Evolutionary conservation across 2,329 filamentous ascomycete species (phyloP).

Genomic region (Fusarium globosum): DNA sequence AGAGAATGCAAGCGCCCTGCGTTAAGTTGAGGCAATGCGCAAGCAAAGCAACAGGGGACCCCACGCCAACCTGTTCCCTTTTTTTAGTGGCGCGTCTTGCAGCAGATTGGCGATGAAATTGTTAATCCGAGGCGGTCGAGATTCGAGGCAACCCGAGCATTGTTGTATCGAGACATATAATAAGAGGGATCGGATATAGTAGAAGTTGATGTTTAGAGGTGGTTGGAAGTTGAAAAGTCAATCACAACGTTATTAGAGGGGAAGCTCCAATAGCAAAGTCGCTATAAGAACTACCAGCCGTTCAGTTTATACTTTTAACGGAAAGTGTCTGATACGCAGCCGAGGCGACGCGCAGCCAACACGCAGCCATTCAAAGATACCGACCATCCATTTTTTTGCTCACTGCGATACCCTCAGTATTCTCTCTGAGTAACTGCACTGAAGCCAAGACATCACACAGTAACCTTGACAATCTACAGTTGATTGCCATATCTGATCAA

Average conservation of each 20-base stretch:
- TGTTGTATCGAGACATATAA: constrained; percentile 1
- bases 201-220: background rate
- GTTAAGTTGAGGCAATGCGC: constrained; percentile 30
- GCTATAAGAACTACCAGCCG: constrained; percentile 1
- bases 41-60: constrained; percentile 27
- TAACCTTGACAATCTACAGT: background rate
- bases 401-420: background rate
- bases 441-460: background rate
- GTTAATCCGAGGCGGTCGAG: constrained; percentile 25
- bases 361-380: background rate
- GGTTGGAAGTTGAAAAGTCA: background rate
- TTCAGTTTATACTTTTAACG: constrained; percentile 1
- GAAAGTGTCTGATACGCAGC: constrained; percentile 11
- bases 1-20: constrained; percentile 5
- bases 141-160: constrained; percentile 9
- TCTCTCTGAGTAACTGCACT: background rate
- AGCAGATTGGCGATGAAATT: constrained; percentile 10
- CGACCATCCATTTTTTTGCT: background rate
- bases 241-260: background rate
- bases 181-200: background rate
- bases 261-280: constrained; percentile 9
- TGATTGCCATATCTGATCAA: background rate
- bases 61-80: constrained; percentile 25
- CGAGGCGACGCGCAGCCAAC: constrained; percentile 2
- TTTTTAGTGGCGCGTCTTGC: constrained; percentile 37